Evolutionary conservation across 148 eudicot species (phyloP).

Genomic region (Rhododendron molle): DNA sequence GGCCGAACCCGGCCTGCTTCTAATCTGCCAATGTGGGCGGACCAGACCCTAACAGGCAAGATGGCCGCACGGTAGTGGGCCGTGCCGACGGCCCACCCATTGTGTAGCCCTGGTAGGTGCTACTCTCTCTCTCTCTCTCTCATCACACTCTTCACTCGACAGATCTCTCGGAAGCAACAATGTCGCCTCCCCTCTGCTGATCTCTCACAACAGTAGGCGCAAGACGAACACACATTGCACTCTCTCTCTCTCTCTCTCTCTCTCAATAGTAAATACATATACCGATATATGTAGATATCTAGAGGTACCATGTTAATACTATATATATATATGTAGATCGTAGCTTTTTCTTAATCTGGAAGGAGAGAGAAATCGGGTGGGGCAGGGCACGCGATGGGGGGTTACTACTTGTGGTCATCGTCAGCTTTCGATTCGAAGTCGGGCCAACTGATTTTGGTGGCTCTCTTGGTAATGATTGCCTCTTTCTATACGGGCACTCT

Average conservation of each 20-base stretch:
- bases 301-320: background rate
- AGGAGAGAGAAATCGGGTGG: background rate
- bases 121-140: background rate
- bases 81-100: too few relatives aligned
- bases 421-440: conserved; percentile 54
- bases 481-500: conserved; percentile 80
- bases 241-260: background rate
- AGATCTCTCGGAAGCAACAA: background rate
- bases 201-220: background rate
- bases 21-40: too few relatives aligned
- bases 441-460: conserved; percentile 46
- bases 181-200: background rate
- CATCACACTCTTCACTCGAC: background rate
- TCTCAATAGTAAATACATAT: too few relatives aligned
- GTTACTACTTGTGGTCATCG: conserved; percentile 17
- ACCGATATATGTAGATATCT: background rate
- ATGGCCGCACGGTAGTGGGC: too few relatives aligned
- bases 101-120: too few relatives aligned
- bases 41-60: too few relatives aligned
- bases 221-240: background rate
- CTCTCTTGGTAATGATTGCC: conserved; percentile 60
- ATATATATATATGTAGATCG: too few relatives aligned
- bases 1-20: too few relatives aligned
- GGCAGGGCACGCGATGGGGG: conserved; percentile 11
- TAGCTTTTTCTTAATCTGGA: background rate